phyloP scores from a whole-genome alignment of 257 asterid genomes.

The Mitragyna speciosa region DNA sequence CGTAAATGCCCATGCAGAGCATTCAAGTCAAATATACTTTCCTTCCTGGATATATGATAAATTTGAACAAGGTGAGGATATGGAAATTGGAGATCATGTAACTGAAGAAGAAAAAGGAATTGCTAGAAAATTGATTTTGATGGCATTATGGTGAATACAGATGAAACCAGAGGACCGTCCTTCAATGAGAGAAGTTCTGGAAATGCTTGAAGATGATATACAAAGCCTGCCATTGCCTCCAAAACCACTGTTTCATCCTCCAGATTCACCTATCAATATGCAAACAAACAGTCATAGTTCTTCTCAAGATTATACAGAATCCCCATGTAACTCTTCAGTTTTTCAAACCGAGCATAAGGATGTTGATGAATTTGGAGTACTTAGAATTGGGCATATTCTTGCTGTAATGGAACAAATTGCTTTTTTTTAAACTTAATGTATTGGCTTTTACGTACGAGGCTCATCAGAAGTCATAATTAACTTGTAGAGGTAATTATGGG shows the following conservation, averaged over 20 bases:
- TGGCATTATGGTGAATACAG: neutral
- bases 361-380: neutral
- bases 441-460: no score
- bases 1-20: neutral
- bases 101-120: neutral
- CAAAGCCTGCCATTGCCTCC: no score
- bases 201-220: no score
- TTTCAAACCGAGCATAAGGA: neutral
- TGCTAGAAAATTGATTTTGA: neutral
- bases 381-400: no score
- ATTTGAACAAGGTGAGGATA: neutral
- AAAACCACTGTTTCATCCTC: no score
- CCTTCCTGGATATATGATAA: neutral
- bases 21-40: neutral
- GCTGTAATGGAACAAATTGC: no score
- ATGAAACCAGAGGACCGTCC: constrained; percentile 17
- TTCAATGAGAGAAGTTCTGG: constrained; percentile 20
- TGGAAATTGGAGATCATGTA: neutral
- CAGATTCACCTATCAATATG: neutral
- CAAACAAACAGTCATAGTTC: no score
- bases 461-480: no score
- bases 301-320: no score
- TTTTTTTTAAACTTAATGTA: no score
- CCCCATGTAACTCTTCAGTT: no score
- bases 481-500: no score